Evolutionary conservation across 2,329 filamentous ascomycete species (phyloP).

Genomic region (Ramularia endophylla): DNA sequence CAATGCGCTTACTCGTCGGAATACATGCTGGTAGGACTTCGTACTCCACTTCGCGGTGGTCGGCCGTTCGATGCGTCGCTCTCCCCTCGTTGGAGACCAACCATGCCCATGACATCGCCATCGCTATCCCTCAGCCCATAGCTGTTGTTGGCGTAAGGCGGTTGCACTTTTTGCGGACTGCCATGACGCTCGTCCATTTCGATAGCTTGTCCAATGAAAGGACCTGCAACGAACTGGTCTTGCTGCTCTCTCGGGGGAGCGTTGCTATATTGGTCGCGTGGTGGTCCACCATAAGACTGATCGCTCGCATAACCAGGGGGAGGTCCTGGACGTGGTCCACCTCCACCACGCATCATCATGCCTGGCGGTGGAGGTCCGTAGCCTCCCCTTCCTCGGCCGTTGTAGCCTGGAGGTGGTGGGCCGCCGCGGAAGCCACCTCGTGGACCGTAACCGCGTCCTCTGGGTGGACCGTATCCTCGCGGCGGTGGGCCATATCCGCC

Average conservation of each 20-base stretch:
- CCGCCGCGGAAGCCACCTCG: slow-evolving; percentile 35
- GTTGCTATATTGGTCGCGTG: background rate
- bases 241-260: slow-evolving; percentile 15
- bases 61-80: slow-evolving; percentile 33
- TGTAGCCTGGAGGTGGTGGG: slow-evolving; percentile 32
- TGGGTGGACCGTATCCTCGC: slow-evolving; percentile 47
- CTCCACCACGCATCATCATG: slow-evolving; percentile 28
- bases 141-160: slow-evolving; percentile 10
- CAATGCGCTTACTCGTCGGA: slow-evolving; percentile 59
- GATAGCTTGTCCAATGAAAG: slow-evolving; percentile 56
- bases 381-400: slow-evolving; percentile 45
- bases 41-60: slow-evolving; percentile 51
- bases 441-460: slow-evolving; percentile 44
- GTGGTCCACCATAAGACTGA: slow-evolving; percentile 19
- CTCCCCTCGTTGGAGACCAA: slow-evolving; percentile 59
- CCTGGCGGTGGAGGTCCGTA: slow-evolving; percentile 24
- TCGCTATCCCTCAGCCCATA: slow-evolving; percentile 56
- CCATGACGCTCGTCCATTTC: slow-evolving; percentile 74
- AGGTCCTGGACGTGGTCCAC: slow-evolving; percentile 18
- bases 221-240: slow-evolving; percentile 25
- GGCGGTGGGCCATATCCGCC: slow-evolving; percentile 29
- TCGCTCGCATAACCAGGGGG: slow-evolving; percentile 25
- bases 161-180: slow-evolving; percentile 37
- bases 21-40: slow-evolving; percentile 67
- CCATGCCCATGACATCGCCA: slow-evolving; percentile 66